A percentile compares a stretch with the other conserved stretches of the same genome.
phyloP scores from a whole-genome alignment of 139 green algal genomes.

The Marvania coccoides region DNA sequence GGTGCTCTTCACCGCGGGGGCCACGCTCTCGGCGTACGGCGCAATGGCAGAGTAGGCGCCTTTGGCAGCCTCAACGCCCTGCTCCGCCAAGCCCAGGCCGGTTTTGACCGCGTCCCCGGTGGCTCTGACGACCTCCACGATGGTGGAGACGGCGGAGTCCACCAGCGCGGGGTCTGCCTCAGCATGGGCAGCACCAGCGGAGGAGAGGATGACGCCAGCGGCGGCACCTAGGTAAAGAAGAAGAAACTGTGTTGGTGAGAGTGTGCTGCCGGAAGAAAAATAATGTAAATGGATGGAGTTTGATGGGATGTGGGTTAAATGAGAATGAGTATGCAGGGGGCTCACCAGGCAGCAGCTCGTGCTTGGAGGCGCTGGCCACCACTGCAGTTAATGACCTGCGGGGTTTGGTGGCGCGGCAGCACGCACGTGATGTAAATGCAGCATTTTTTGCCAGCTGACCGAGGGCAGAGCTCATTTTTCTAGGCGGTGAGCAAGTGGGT shows the following conservation, averaged over 20 bases:
- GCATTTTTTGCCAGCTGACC: too few species aligned
- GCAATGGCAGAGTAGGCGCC: slow-evolving; percentile 23
- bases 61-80: slow-evolving; percentile 12
- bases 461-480: too few species aligned
- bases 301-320: too few species aligned
- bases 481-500: too few species aligned
- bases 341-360: slow-evolving; percentile 13
- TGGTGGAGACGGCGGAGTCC: slow-evolving; percentile 2
- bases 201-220: neutral
- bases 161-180: neutral
- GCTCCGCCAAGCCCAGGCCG: slow-evolving; percentile 16
- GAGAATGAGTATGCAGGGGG: neutral
- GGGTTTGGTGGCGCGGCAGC: too few species aligned
- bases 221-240: neutral
- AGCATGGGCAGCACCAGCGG: slow-evolving; percentile 3
- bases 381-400: neutral
- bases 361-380: neutral
- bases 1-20: slow-evolving; percentile 36
- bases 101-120: slow-evolving; percentile 19
- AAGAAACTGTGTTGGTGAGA: neutral
- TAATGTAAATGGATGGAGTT: too few species aligned
- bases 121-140: slow-evolving; percentile 16
- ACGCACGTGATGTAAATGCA: too few species aligned
- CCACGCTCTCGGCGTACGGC: slow-evolving; percentile 35
- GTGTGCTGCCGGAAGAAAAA: too few species aligned